Evolutionary conservation across 2,329 filamentous ascomycete species (phyloP).

Genomic region (Colletotrichum falcatum): DNA sequence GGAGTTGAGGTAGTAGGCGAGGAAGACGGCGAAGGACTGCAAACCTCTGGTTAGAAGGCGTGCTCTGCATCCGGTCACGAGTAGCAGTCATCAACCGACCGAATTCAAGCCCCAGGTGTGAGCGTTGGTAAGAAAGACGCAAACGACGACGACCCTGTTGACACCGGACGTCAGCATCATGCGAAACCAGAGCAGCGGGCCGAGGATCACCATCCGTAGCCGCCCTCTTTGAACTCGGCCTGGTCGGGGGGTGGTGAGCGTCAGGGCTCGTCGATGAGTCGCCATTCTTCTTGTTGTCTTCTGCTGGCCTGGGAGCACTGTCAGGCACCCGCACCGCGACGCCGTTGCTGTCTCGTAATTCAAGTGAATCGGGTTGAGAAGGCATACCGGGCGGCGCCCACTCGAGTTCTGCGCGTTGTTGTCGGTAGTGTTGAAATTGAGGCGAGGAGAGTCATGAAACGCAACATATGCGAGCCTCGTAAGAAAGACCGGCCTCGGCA

Average conservation of each 20-base stretch:
- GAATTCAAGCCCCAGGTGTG: slow-evolving; percentile 83
- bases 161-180: slow-evolving; percentile 4
- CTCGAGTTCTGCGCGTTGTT: not conserved
- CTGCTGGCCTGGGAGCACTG: slow-evolving; percentile 29
- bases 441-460: not conserved
- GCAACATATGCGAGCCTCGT: not conserved
- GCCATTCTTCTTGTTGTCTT: slow-evolving; percentile 31
- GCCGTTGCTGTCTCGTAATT: slow-evolving; percentile 30
- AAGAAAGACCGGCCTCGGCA: not conserved
- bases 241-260: slow-evolving; percentile 27
- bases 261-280: slow-evolving; percentile 9
- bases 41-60: slow-evolving; percentile 21
- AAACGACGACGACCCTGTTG: slow-evolving; percentile 64
- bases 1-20: slow-evolving; percentile 68
- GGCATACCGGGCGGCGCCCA: slow-evolving; percentile 35
- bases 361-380: slow-evolving; percentile 15
- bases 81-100: slow-evolving; percentile 50
- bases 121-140: slow-evolving; percentile 69
- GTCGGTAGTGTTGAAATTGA: not conserved
- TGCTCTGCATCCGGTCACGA: not conserved
- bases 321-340: slow-evolving; percentile 35
- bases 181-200: not conserved
- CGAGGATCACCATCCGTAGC: slow-evolving; percentile 67
- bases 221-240: slow-evolving; percentile 62
- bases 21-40: slow-evolving; percentile 68